These are phyloP conservation scores for Friedmanniomyces simplex DNA, from an alignment of 495 filamentous ascomycete genomes.

Conservation along the genomic window DNA sequence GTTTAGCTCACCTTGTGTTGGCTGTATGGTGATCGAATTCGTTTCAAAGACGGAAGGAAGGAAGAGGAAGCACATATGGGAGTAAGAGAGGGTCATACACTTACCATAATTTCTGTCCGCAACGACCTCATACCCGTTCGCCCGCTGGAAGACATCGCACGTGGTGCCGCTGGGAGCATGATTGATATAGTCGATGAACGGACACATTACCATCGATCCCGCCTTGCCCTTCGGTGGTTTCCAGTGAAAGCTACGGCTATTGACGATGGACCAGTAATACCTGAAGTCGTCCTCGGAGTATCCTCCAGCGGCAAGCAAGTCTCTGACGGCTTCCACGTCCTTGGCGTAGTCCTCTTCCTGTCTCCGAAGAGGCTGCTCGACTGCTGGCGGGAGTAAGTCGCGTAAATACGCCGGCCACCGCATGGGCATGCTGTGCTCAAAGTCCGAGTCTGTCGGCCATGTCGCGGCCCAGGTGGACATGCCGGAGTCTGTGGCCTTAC, in stretches of 20 bases:
- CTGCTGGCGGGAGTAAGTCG: conserved; percentile 36
- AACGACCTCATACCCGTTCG: conserved; percentile 51
- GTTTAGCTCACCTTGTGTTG: no score
- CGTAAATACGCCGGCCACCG: conserved; percentile 49
- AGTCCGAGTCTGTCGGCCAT: conserved; percentile 51
- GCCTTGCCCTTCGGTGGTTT: conserved; percentile 35
- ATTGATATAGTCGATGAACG: conserved; percentile 84
- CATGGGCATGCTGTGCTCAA: conserved; percentile 56
- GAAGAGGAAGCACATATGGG: neutral
- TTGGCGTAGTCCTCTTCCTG: conserved; percentile 8
- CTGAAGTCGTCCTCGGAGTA: conserved; percentile 37
- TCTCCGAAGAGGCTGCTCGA: conserved; percentile 3
- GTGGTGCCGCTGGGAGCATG: conserved; percentile 38
- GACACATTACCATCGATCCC: conserved; percentile 70
- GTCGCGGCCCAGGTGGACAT: conserved; percentile 53
- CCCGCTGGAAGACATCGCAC: conserved; percentile 54
- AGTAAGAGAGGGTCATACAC: neutral
- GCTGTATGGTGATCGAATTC: no score
- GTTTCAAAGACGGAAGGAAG: neutral
- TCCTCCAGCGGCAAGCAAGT: neutral
- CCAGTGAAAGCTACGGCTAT: conserved; percentile 70
- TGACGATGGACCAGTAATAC: conserved; percentile 72
- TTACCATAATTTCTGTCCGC: conserved; percentile 44
- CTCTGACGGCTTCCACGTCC: conserved; percentile 6
- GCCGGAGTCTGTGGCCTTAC: conserved; percentile 48